phyloP scores from a whole-genome alignment of 768 basidiomycete genomes.

The Serpula lacrymans region DNA sequence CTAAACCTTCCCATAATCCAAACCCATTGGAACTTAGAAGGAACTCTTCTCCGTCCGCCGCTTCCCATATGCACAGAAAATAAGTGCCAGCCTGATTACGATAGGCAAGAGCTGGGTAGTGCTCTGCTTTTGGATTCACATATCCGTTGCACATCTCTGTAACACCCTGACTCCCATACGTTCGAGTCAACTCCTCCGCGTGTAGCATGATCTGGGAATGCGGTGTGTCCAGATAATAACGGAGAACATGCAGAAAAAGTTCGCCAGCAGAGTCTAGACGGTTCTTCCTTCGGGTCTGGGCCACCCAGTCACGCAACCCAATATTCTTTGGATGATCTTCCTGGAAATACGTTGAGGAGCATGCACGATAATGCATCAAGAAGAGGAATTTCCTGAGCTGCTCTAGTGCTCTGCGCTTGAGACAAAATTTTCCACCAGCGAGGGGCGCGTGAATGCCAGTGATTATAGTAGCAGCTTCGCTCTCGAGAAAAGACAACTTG shows the following conservation, averaged over 20 bases:
- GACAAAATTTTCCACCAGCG: conserved; percentile 4
- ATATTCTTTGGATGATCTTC: conserved; percentile 21
- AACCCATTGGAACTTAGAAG: conserved; percentile 29
- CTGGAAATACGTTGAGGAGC: conserved; percentile 23
- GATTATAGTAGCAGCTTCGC: conserved; percentile 20
- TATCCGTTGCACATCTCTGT: background rate
- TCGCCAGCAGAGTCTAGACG: conserved; percentile 18
- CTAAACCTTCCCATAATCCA: conserved; percentile 32
- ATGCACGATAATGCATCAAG: conserved; percentile 31
- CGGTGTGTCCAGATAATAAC: conserved; percentile 29
- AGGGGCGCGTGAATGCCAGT: conserved; percentile 9
- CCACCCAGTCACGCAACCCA: conserved; percentile 20
- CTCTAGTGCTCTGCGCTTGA: conserved; percentile 26
- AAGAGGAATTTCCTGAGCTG: conserved; percentile 34
- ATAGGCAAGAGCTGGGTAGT: conserved; percentile 22
- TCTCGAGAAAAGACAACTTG: conserved; percentile 26
- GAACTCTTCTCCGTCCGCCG: conserved; percentile 30
- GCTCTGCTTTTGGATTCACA: conserved; percentile 10
- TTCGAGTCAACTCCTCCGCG: conserved; percentile 1
- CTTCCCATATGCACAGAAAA: conserved; percentile 34
- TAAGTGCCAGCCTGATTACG: conserved; percentile 22
- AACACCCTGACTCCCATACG: background rate
- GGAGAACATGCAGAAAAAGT: conserved; percentile 28
- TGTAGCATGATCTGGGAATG: conserved; percentile 17
- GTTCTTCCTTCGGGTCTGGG: conserved; percentile 15